Evolutionary conservation across 2,329 filamentous ascomycete species (phyloP), one percentile per base, ranked within the genome.

Genomic region (Paracamarosporium sp.): DNA sequence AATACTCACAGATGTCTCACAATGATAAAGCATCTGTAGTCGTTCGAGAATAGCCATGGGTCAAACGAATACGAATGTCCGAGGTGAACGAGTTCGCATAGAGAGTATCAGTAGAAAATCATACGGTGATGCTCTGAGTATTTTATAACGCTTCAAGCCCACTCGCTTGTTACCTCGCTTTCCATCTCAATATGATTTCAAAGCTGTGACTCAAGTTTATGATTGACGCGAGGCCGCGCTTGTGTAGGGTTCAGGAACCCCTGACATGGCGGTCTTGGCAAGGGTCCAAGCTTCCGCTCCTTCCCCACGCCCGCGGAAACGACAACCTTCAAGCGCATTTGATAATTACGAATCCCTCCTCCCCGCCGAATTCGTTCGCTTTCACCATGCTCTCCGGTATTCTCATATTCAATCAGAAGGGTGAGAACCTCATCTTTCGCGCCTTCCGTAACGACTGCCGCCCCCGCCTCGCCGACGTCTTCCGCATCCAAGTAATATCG

Each of bases 351-450:
- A 45, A 30, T 45, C 5, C 36, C 25, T n/a, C 48, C 27, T 31
- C 24, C 12, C 20, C 17, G 20, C 40, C 15, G 12, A 28, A 30
- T 8, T 28, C 15, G 27, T 30, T 7, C 50, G 20, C 50, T 30
- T 55, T 31, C 56, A 53, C 56, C 60, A 99, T 99, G 96, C 85
- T 99, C 68, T 98, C 94, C 69, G 95, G 95, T 59, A 94, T 99
- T 73, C 88, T 99, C 67, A 89, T 99, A 68, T 99, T 99, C 86
- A 99, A 99, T 70, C 95, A 99, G 79, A 99, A 99, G 82, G 95
- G 95, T 81, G 95, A 99, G 83, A 97, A 99, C 80, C 91, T 99
- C 75, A 99, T 99, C 79, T 97, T 99, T 83, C 92, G 95, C 75
- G 93, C 95, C 71, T 99, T 99, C 81, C 93, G 95, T 74, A 97